Conservation (phyloP, 2,329 filamentous ascomycete species). For the Teratosphaeria nubilosa region DNA sequence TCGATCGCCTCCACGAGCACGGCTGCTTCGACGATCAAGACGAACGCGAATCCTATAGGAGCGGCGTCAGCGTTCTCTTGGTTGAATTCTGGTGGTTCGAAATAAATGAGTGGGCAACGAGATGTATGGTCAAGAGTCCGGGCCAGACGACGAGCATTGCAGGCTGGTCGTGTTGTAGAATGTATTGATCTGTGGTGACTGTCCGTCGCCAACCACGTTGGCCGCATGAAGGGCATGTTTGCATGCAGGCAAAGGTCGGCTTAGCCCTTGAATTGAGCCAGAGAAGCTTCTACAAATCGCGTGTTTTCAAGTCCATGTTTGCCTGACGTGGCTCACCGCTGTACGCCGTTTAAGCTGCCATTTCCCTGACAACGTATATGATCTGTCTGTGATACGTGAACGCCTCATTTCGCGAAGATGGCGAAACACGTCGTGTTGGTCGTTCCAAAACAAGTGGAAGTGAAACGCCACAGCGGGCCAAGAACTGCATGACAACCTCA, state of each 20-base stretch:
- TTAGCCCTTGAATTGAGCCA: neutral
- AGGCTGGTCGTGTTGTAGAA: neutral
- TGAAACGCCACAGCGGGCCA: neutral
- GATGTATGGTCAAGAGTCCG: neutral
- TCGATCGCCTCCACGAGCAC: neutral
- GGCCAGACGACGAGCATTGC: neutral
- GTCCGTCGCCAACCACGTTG: neutral
- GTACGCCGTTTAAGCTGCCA: neutral
- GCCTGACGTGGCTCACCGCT: neutral
- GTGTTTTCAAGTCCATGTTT: neutral
- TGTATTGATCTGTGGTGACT: neutral
- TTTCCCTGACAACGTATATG: neutral
- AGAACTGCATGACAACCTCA: neutral
- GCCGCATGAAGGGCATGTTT: neutral
- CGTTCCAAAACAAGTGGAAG: neutral
- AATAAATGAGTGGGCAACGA: conserved; percentile 1
- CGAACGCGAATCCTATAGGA: conserved; percentile 66
- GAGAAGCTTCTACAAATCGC: neutral
- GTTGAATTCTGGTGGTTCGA: conserved; percentile 49
- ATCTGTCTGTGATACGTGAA: neutral
- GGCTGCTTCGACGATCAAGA: conserved; percentile 17
- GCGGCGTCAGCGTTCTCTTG: conserved; percentile 91
- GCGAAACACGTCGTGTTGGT: neutral
- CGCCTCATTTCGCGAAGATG: no score
- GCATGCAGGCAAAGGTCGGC: neutral